These are phyloP conservation scores for Ustulina deusta DNA, from an alignment of 2,329 filamentous ascomycete genomes.

Conservation along the genomic window DNA sequence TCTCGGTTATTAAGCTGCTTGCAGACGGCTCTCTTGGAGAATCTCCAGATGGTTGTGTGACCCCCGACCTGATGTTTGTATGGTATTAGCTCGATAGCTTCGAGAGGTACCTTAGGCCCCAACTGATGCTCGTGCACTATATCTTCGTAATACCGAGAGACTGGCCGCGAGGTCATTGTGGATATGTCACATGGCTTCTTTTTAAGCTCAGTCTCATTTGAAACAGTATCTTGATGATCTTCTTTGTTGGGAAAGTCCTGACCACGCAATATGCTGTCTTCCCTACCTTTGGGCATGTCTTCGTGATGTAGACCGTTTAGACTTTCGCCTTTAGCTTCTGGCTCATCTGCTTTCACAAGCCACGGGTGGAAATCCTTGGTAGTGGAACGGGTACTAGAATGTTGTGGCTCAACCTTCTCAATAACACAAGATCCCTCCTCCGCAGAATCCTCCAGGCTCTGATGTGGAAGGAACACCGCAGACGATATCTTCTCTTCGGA, in stretches of 20 bases:
- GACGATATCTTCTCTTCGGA: slow-evolving; percentile 90
- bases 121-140: slow-evolving; percentile 65
- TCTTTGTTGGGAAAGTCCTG: slow-evolving; percentile 52
- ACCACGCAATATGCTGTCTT: slow-evolving; percentile 42
- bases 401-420: slow-evolving; percentile 46
- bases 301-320: slow-evolving; percentile 53
- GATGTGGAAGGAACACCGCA: slow-evolving; percentile 83
- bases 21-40: slow-evolving; percentile 94
- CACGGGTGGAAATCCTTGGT: slow-evolving; percentile 60
- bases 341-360: slow-evolving; percentile 70
- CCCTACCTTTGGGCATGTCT: slow-evolving; percentile 46
- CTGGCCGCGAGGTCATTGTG: slow-evolving; percentile 53
- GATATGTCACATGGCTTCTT: slow-evolving; percentile 51
- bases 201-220: slow-evolving; percentile 57
- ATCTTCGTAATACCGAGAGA: slow-evolving; percentile 61
- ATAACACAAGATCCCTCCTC: slow-evolving; percentile 48
- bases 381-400: slow-evolving; percentile 49
- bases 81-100: slow-evolving; percentile 94
- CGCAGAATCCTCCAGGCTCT: slow-evolving; percentile 61
- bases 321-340: slow-evolving; percentile 53
- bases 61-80: slow-evolving; percentile 98
- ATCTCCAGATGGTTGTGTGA: slow-evolving; percentile 95
- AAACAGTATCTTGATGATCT: slow-evolving; percentile 56
- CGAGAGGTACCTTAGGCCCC: slow-evolving; percentile 72
- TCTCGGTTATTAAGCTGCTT: slow-evolving; percentile 98